Base-by-base conservation (phyloP, 2,329 filamentous ascomycete species). In the Aaosphaeria arxii region DNA sequence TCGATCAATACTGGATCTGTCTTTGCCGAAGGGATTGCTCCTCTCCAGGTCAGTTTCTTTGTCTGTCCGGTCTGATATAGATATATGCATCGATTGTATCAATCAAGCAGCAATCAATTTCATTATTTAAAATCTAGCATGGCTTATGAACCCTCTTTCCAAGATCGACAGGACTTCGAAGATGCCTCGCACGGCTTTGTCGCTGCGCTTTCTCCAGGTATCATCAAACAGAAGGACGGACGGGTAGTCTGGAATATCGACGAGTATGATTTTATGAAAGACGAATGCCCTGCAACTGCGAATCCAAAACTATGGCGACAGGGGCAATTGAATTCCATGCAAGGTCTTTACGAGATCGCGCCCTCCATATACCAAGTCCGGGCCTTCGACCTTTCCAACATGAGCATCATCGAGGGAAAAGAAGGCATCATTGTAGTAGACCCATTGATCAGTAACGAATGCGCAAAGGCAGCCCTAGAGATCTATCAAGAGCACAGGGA, bases 301-400 rank as follows among this genome's bases (percentile, higher is more conserved):
- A 59, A 71, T 33, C 57, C 61, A 2, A 62, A 59, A 11, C 56
- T 73, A 32, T 73, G 71, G 70, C 56, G 68, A 11, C 69, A 73
- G 47, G 58, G 51, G 4, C 62, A 69, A 47, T 56, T 72, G 7
- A 53, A 48, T 29, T 53, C 50, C 11, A 63, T 57, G 17, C 61
- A 70, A 41, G 63, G 73, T 0, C 60, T 76, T 1, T 75, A 61
- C 53, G 50, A 68, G 40, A 61, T 75, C 31, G 55, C 48, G 6
- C 40, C 39, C 7, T 63, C 64, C 11, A 70, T 75, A 11, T 74
- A 73, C 49, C 72, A 76, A 53, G 54, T 74, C 9, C 70, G 71
- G 31, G 71, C 65, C 4, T 56, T 73, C 11, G 73, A 75, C 47
- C 41, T 75, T 6, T 66, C 71, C 29, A 72, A 75, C 52, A 72